Evolutionary conservation across 768 basidiomycete species (phyloP), one percentile per base, ranked within the genome.

Genomic region (Psilocybe cyanescens): DNA sequence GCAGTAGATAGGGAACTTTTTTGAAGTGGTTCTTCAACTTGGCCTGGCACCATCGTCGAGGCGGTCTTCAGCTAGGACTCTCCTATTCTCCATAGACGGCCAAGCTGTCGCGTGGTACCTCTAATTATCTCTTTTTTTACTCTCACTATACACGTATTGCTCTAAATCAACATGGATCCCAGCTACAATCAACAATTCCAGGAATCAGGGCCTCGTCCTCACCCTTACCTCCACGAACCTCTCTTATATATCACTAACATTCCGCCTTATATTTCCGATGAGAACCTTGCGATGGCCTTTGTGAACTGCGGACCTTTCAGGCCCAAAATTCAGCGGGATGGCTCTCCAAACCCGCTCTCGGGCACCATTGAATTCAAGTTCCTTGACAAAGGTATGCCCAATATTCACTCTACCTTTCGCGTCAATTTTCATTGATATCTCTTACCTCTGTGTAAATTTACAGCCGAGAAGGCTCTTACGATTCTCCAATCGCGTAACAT

Each of bases 381-480:
- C 69, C 79, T 90, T 49, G 89, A 91, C 70, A 90, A 88, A 81
- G 92, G 92, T 92, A 65, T 30, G 57, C 54, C 8, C 60, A 51
- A 5, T 16, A n/a, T 11, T 44, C 14, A 4, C 41, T n/a, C 41
- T 44, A 5, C 9, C 39, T 44, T 57, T 60, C 44, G 59, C 45
- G 62, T 55, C 62, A 57, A 35, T 37, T 28, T 28, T 37, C 17
- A 12, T 58, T 46, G 46, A 39, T 65, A 46, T 33, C 58, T 28
- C 31, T 37, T 61, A 60, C 57, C 63, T 58, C 29, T 44, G 44
- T 51, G 64, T 30, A 53, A 44, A 35, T 65, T 24, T 65, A 31
- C 76, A 95, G 94, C 94, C 64, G 93, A 95, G 76, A 95, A 94
- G 74, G 94, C 94, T 12, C 81, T 95, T 28, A 89, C 93, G 12